A percentile compares a stretch with the other conserved stretches of the same genome.
Evolutionary conservation across 2,329 filamentous ascomycete species (phyloP).

Genomic region (Aspergillus luchuensis): DNA sequence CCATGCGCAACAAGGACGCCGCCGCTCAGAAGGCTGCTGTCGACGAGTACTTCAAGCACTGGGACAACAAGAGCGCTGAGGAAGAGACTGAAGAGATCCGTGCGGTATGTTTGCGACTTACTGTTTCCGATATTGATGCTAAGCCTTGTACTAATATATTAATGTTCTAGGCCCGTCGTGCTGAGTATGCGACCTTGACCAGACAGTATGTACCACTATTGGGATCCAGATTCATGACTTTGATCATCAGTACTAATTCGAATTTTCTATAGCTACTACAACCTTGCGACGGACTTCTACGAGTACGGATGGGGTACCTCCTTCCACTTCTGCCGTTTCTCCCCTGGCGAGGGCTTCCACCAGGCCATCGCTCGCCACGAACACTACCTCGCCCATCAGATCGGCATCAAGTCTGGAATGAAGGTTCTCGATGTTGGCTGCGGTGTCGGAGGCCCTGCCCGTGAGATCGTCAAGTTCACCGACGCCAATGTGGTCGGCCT

Average conservation of each 20-base stretch:
- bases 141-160: constrained; percentile 18
- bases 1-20: constrained; percentile 83
- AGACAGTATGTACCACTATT: constrained; percentile 68
- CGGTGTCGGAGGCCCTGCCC: constrained; percentile 91
- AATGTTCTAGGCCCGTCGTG: constrained; percentile 65
- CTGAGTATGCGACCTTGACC: constrained; percentile 90
- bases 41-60: constrained; percentile 95
- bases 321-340: constrained; percentile 97
- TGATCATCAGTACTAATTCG: constrained; percentile 10
- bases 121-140: not conserved
- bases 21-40: constrained; percentile 77
- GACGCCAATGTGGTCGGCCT: constrained; percentile 85
- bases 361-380: constrained; percentile 95
- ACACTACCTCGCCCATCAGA: constrained; percentile 91
- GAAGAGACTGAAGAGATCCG: constrained; percentile 82
- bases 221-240: not conserved
- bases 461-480: constrained; percentile 95
- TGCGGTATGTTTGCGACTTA: constrained; percentile 58
- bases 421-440: constrained; percentile 94
- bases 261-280: constrained; percentile 72
- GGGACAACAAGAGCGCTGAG: constrained; percentile 78
- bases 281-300: constrained; percentile 92
- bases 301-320: constrained; percentile 96
- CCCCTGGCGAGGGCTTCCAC: constrained; percentile 79
- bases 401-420: constrained; percentile 82